phyloP scores from a whole-genome alignment of 2,329 filamentous ascomycete species.

The Pestalotiopsis sp. region DNA sequence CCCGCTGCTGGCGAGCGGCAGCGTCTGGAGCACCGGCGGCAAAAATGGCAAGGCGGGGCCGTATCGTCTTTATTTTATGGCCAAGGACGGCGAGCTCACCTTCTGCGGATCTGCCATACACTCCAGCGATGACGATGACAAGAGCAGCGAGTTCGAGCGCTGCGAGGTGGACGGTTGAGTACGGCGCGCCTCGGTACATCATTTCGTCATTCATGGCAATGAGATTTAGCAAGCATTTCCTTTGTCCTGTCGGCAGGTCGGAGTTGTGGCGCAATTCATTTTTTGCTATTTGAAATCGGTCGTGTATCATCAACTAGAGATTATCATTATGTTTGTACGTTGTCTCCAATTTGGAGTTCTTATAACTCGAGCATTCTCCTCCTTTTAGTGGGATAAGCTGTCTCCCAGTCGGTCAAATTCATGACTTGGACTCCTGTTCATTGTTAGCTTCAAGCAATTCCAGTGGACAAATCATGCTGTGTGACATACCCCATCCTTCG shows the following conservation, averaged over 20 bases:
- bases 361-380: neutral
- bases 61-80: constrained; percentile 7
- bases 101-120: constrained; percentile 9
- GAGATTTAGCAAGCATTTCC: neutral
- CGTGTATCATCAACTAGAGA: neutral
- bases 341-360: neutral
- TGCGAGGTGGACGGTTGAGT: constrained; percentile 5
- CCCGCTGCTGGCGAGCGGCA: constrained; percentile 2
- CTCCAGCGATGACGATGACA: neutral
- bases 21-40: neutral
- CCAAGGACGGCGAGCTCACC: neutral
- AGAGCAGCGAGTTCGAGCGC: constrained; percentile 5
- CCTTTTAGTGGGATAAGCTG: neutral
- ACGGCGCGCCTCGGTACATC: neutral
- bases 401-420: constrained; percentile 3
- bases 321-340: neutral
- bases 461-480: neutral
- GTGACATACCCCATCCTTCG: constrained; percentile 18
- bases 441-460: neutral
- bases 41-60: neutral
- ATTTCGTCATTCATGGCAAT: neutral
- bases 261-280: neutral
- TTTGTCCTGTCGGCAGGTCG: neutral
- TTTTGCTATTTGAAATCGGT: neutral
- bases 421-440: constrained; percentile 5